Conservation (phyloP, 129 eudicot species). For the Artemisia annua region DNA sequence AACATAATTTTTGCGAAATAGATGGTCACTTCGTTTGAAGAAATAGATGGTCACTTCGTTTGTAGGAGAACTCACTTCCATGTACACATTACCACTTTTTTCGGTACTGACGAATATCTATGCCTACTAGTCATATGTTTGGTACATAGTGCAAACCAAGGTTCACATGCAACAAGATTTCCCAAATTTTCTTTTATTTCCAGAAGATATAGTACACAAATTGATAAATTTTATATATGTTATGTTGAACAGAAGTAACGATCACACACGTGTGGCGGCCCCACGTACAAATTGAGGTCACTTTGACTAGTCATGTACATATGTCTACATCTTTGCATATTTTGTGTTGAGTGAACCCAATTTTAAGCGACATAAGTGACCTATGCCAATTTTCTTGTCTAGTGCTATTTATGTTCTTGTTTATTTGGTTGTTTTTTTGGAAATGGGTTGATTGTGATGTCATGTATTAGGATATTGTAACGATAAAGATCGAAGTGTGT, state of each 20-base stretch:
- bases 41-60: too few relatives aligned
- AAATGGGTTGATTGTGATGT: slow-evolving; percentile 20
- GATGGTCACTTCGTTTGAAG: not conserved
- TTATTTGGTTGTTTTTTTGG: slow-evolving; percentile 16
- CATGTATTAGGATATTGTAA: slow-evolving; percentile 1
- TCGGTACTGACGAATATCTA: not conserved
- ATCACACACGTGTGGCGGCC: slow-evolving; percentile 35
- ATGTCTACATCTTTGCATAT: slow-evolving; percentile 26
- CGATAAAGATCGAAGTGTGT: slow-evolving; percentile 2
- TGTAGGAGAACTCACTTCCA: too few relatives aligned
- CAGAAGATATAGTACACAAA: slow-evolving; percentile 16
- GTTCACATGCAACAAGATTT: slow-evolving; percentile 32
- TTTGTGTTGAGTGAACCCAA: slow-evolving; percentile 39
- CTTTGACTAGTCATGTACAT: slow-evolving; percentile 28
- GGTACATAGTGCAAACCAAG: slow-evolving; percentile 10
- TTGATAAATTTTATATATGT: not conserved
- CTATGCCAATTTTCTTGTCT: slow-evolving; percentile 34
- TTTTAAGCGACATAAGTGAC: slow-evolving; percentile 41
- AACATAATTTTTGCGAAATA: too few relatives aligned
- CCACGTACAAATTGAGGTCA: slow-evolving; percentile 30
- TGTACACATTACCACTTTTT: too few relatives aligned
- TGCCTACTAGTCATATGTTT: slow-evolving; percentile 6
- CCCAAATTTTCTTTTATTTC: not conserved
- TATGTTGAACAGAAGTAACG: slow-evolving; percentile 26
- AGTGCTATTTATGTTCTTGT: not conserved